phyloP scores from a whole-genome alignment of 2,329 filamentous ascomycete genomes.

The Dothistroma pini region DNA sequence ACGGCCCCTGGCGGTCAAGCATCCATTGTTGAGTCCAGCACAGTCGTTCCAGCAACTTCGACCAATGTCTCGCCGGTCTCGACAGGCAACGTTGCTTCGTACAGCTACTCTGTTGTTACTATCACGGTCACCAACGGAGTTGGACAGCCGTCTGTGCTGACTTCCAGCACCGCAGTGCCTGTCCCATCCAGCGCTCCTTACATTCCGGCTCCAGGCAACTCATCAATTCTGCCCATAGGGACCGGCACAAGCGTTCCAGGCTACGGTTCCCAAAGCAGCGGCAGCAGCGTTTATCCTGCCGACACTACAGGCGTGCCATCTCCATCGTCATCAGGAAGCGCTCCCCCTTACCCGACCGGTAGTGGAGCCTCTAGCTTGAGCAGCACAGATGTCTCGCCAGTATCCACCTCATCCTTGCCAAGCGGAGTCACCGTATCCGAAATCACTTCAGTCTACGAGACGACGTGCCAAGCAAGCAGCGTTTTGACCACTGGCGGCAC shows the following conservation, averaged over 20 bases:
- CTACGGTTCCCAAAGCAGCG: not conserved
- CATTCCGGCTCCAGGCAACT: constrained; percentile 13
- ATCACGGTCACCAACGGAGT: constrained; percentile 13
- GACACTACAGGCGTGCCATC: constrained; percentile 4
- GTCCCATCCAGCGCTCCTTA: constrained; percentile 12
- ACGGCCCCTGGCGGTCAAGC: constrained; percentile 10
- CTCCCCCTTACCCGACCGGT: constrained; percentile 10
- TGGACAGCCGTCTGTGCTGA: constrained; percentile 12
- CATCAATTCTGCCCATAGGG: constrained; percentile 4
- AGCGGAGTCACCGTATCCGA: constrained; percentile 11
- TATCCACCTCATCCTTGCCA: constrained; percentile 7
- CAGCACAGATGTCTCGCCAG: constrained; percentile 10
- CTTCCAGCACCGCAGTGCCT: constrained; percentile 14
- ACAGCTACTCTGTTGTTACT: constrained; percentile 15
- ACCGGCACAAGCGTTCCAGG: constrained; percentile 9
- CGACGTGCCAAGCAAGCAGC: constrained; percentile 15
- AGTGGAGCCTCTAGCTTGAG: constrained; percentile 4
- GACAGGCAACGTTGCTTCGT: constrained; percentile 9
- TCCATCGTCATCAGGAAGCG: not conserved
- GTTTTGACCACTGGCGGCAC: constrained; percentile 17
- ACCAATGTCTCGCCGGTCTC: not conserved
- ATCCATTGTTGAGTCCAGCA: constrained; percentile 8
- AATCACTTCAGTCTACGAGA: constrained; percentile 17
- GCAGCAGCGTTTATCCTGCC: constrained; percentile 4
- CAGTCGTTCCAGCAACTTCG: constrained; percentile 11